A percentile compares a stretch with the other conserved stretches of the same genome.
Evolutionary conservation across 192 early-diverging fungal species (phyloP).

Genomic region (Glomus cerebriforme): DNA sequence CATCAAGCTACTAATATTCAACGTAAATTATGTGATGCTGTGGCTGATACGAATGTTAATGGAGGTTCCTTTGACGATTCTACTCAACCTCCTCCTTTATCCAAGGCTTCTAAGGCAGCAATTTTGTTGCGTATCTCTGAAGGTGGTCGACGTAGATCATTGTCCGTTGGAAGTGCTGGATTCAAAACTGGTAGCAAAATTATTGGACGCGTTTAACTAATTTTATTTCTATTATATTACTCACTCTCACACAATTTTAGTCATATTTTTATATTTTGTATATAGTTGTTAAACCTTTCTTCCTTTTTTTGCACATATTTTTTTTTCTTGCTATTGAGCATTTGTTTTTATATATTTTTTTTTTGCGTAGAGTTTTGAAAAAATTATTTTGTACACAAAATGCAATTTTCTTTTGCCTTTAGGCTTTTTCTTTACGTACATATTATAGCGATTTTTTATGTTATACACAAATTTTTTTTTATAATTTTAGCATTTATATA

Average conservation of each 20-base stretch:
- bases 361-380: neutral
- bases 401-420: neutral
- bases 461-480: neutral
- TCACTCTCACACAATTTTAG: neutral
- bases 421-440: neutral
- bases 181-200: constrained; percentile 18
- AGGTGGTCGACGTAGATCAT: constrained; percentile 16
- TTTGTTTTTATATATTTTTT: constrained; percentile 8
- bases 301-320: neutral
- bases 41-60: neutral
- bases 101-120: constrained; percentile 19
- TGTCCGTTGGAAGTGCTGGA: constrained; percentile 15
- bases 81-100: neutral
- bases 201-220: neutral
- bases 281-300: neutral
- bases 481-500: neutral
- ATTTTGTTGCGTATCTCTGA: constrained; percentile 24
- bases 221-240: constrained; percentile 2
- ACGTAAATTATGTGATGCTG: neutral
- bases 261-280: neutral
- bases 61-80: neutral
- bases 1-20: constrained; percentile 18
- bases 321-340: neutral
- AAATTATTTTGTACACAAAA: neutral
- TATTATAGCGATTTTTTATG: neutral